Conservation (phyloP, 2,329 filamentous ascomycete species). For the Fusarium odoratissimum region DNA sequence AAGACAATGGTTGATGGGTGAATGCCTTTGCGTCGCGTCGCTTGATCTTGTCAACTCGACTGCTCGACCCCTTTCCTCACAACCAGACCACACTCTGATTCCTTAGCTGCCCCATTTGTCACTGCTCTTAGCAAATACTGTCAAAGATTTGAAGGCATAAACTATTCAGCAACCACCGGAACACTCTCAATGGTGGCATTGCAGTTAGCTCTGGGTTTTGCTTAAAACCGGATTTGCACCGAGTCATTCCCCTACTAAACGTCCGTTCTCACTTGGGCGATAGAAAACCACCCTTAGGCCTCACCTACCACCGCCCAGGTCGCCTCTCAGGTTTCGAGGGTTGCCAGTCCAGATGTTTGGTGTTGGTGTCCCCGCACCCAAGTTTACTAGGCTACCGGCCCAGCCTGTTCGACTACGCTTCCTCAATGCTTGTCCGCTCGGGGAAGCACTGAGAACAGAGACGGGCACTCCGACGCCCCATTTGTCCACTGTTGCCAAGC, state of each 20-base stretch:
- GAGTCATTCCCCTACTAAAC: neutral
- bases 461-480: neutral
- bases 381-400: neutral
- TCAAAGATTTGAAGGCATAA: conserved; percentile 16
- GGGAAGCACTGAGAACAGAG: conserved; percentile 7
- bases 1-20: conserved; percentile 16
- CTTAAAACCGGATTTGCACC: neutral
- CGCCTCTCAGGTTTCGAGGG: neutral
- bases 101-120: neutral
- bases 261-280: neutral
- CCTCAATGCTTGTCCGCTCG: conserved; percentile 1
- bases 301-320: neutral
- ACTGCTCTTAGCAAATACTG: conserved; percentile 24
- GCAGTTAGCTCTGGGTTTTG: neutral
- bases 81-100: neutral
- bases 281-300: neutral
- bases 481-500: conserved; percentile 3
- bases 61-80: conserved; percentile 1
- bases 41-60: conserved; percentile 10
- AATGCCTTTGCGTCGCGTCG: conserved; percentile 22
- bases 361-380: conserved; percentile 2
- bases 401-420: conserved; percentile 19
- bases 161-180: neutral
- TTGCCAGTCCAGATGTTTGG: conserved; percentile 7
- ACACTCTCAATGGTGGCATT: conserved; percentile 5